Base-by-base conservation (phyloP, 345 rosid genomes). In the Gossypium stocksii region DNA sequence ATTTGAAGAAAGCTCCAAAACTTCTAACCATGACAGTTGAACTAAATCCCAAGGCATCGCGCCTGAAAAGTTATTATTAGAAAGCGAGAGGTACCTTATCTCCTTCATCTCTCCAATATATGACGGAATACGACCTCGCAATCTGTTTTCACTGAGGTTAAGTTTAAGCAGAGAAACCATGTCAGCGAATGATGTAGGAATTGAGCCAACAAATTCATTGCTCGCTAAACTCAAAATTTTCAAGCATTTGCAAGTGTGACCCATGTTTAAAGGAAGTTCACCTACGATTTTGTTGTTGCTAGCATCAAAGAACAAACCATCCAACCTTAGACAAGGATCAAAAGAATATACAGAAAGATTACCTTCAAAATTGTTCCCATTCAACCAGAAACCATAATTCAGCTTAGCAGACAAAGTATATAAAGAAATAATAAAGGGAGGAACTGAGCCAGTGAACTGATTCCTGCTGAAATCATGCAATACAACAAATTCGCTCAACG, bases 1-100 rank as follows among this genome's bases (percentile, higher is more conserved):
- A 43, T 87, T 87, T 22, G 66, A 82, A 23, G 85, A 85, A 79
- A 87, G 83, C 22, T 85, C 88, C 77, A 87, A 77, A 52, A 87
- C 82, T 80, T 83, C 87, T 68, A 87, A 52, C 52, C 77, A 71
- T 29, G 74, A 48, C 81, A 79, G 76, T 70, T 82, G 84, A 75
- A 60, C 71, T 51, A 85, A 77, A 72, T 80, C 83, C 63, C 0
- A 13, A 57, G 88, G 90, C 73, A 87, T 79, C 15, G 38, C 44
- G n/a, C 88, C 84, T 9, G 77, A 72, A 61, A 87, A 83, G 65
- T 80, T 77, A 68, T 83, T 84, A 65, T 70, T 76, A 20, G 82
- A 80, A 17, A 62, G 66, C 2, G 9, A 34, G 2, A 62, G 66
- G 45, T 2, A 29, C 45, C 66, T 62, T 43, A 62, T 16, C 19